Evolutionary conservation across 352 stramenopile genomes (phyloP), one percentile per base, ranked within the genome.

Genomic region (Phytophthora colocasiae): DNA sequence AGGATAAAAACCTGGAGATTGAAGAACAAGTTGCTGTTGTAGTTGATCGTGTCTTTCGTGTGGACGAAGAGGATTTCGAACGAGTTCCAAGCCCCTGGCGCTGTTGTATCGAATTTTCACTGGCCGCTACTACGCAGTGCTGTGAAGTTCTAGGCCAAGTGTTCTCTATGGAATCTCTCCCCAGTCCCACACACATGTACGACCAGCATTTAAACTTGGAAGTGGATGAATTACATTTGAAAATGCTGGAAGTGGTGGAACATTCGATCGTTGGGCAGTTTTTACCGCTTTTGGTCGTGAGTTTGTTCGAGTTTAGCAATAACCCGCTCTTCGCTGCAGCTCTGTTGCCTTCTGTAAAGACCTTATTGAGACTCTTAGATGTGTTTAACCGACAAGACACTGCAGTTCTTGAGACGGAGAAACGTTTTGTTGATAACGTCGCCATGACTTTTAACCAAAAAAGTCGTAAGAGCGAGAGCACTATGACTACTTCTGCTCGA

Each of bases 291-390:
- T 41, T 93, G 14, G 43, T 83, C 27, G 73, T 86, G 2, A 81
- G 75, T 29, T 38, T 95, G 40, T 74, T 91, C 22, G 69, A 87
- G 27, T 93, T 93, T 39, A 81, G 59, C 38, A 81, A 87, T 51
- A 72, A 80, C 9, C 48, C 77, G 1, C 55, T 86, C 3, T 90
- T 95, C 58, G 78, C 80, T 24, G 66, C 53, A 1, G 38, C 69
- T 6, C 58, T 95, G 22, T 52, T 94, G 12, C 73, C 83, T 12
- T 69, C 56, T 2, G 43, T 83, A 4, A 85, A 77, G 32, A 71
- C 66, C 0, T 45, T 93, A 5, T 52, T 94, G 7, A 66, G 65
- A 8, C 60, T 84, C 2, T 19, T 95, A 0, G 84, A 94, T 32
- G 54, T 46, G 1, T 73, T 90, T 8, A 87, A 89, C n/a, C 63